phyloP scores from a whole-genome alignment of 2,329 filamentous ascomycete genomes.

The Phialophora verrucosa region DNA sequence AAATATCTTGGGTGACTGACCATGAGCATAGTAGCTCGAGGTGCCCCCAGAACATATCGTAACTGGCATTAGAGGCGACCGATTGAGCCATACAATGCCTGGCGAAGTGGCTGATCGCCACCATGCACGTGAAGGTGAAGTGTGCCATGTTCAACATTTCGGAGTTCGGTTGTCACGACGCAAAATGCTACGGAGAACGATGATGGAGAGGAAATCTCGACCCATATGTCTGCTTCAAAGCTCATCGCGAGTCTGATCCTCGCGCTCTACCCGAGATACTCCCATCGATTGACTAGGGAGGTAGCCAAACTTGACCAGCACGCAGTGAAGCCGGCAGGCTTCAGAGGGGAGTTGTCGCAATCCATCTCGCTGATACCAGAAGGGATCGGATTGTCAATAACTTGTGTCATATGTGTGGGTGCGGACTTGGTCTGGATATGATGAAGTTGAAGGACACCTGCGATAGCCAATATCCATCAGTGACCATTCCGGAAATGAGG shows the following conservation, averaged over 20 bases:
- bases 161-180: too few species aligned
- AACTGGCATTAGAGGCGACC: constrained; percentile 7
- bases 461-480: not conserved
- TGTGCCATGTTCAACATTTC: not conserved
- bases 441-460: not conserved
- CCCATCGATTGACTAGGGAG: not conserved
- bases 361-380: not conserved
- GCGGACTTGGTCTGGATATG: not conserved
- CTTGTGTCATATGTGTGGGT: not conserved
- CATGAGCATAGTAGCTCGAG: constrained; percentile 18
- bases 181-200: too few species aligned
- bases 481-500: not conserved
- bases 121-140: not conserved
- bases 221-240: not conserved
- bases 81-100: not conserved
- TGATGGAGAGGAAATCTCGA: not conserved
- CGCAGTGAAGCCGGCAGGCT: not conserved
- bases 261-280: not conserved
- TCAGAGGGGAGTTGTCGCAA: not conserved
- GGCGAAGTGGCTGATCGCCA: not conserved
- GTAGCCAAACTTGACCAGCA: not conserved
- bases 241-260: not conserved
- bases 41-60: constrained; percentile 23
- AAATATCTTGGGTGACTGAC: not conserved
- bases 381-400: not conserved